Conservation (phyloP, 2,329 filamentous ascomycete species). For the Penicillium freii region DNA sequence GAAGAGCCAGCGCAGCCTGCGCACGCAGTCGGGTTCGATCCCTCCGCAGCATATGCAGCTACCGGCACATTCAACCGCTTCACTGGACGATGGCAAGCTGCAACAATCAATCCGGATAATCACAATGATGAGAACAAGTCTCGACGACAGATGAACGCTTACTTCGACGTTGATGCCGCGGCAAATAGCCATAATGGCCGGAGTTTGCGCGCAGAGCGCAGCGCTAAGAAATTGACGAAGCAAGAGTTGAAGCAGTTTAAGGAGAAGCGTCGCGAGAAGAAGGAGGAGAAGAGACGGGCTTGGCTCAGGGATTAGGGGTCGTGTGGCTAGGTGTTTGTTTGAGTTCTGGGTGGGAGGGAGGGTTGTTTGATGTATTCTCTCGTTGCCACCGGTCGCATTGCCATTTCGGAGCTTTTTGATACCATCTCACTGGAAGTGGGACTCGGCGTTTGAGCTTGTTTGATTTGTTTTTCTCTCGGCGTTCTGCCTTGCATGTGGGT, state of each 20-base stretch:
- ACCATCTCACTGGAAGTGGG: constrained; percentile 17
- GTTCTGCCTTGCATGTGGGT: constrained; percentile 15
- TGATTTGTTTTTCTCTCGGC: constrained; percentile 11
- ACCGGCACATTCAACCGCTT: constrained; percentile 85
- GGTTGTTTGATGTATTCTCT: constrained; percentile 3
- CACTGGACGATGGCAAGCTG: constrained; percentile 76
- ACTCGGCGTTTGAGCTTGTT: constrained; percentile 20
- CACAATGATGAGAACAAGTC: constrained; percentile 88
- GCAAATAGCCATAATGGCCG: constrained; percentile 87
- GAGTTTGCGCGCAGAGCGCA: constrained; percentile 86
- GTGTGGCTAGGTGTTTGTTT: constrained; percentile 30
- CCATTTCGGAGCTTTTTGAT: constrained; percentile 17
- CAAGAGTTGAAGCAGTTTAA: constrained; percentile 87
- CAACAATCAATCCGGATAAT: constrained; percentile 66
- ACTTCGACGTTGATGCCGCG: constrained; percentile 92
- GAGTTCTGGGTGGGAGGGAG: neutral
- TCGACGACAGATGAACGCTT: constrained; percentile 83
- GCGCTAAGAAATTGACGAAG: constrained; percentile 78
- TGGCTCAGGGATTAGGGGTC: constrained; percentile 77
- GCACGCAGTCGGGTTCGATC: constrained; percentile 33
- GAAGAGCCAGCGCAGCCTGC: constrained; percentile 34
- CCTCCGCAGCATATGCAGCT: constrained; percentile 59
- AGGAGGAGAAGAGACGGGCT: constrained; percentile 89
- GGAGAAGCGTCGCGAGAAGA: constrained; percentile 81
- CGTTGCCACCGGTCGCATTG: constrained; percentile 14